Base-by-base conservation (phyloP, 345 rosid genomes). In the Populus euphratica region DNA sequence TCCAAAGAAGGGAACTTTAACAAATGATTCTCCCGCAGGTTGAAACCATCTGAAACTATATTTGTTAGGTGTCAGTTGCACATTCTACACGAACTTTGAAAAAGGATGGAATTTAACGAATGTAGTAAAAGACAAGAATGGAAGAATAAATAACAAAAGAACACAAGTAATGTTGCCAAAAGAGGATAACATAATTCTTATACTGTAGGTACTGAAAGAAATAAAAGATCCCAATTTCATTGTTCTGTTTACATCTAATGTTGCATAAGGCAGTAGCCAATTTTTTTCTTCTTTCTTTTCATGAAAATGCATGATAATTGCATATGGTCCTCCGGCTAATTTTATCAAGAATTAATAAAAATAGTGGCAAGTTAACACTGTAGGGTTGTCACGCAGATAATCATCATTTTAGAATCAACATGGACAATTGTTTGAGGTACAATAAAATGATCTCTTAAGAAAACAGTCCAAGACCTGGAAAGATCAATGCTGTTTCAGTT, bases 1-100 rank as follows among this genome's bases (percentile, higher is more conserved):
- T 74, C 97, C 99, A 84, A 96, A 79, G 77, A 91, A 61, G 36
- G 99, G 99, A 67, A 92, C 81, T 87, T 93, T 88, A 56, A 92
- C 81, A 81, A 80, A 93, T 61, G 96, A 91, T 72, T 93, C 94
- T 73, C 88, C 96, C 72, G 93, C 83, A 79, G 81, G 89, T 72
- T 85, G 92, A 82, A 93, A 93, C 88, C 94, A 87, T 90, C 98
- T 92, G 97, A 93, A 90, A 90, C 99, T 93, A 85, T 74, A 89
- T 67, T 73, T 73, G 72, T 75, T 67, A 73, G 63, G 70, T 73
- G 85, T 91, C 90, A 90, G 89, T 81, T 52, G 71, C 82, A 79
- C 35, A 17, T 16, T 36, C 35, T 41, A 39, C 23, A 43, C 6
- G 18, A 73, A 47, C 16, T 69, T 35, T 3, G 50, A 73, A 54